Conservation (phyloP, 2,329 filamentous ascomycete species). For the Lasiodiplodia citricola region DNA sequence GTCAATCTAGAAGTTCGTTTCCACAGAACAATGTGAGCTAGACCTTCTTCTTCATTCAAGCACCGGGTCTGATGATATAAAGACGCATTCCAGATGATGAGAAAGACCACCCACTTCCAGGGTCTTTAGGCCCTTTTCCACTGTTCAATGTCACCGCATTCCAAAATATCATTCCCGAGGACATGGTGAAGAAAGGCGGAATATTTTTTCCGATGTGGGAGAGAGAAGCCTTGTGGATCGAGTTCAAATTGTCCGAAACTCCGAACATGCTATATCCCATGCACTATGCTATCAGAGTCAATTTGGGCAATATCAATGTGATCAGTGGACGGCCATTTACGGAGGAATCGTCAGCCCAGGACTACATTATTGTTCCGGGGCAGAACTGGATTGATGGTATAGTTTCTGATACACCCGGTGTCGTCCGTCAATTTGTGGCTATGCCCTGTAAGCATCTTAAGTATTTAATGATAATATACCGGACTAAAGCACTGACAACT, state of each 20-base stretch:
- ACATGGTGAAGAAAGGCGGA: background rate
- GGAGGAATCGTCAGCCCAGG: background rate
- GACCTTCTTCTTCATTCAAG: background rate
- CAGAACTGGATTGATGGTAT: background rate
- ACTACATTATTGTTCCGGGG: background rate
- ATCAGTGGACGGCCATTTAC: background rate
- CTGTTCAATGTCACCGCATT: background rate
- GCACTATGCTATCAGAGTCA: background rate
- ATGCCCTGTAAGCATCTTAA: background rate
- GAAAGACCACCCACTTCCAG: background rate
- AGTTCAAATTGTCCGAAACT: background rate
- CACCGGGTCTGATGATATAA: background rate
- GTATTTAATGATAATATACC: background rate
- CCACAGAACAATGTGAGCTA: background rate
- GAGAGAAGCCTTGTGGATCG: background rate
- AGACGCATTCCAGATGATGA: background rate
- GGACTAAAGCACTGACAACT: too few relatives aligned
- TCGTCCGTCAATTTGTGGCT: background rate
- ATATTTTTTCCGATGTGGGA: background rate
- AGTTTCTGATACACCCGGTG: background rate
- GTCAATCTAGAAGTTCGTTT: background rate
- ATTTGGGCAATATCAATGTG: background rate
- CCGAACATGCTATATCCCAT: background rate
- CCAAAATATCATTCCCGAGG: background rate
- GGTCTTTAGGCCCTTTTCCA: background rate